These are phyloP conservation scores for Penicillium lagena DNA, from an alignment of 495 filamentous ascomycete species.

Conservation along the genomic window DNA sequence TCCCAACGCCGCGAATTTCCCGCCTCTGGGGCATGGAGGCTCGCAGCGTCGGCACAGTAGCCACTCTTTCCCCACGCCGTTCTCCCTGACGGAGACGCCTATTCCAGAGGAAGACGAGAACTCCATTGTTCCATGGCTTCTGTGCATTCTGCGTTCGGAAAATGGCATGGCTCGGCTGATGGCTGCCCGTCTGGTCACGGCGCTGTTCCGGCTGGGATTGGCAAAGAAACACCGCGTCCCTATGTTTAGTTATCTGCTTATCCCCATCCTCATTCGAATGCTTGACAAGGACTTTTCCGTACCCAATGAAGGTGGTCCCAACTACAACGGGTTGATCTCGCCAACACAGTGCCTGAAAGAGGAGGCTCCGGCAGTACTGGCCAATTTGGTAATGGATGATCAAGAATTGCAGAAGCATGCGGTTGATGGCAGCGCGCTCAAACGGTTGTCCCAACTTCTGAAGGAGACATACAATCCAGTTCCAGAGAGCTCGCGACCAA, in stretches of 20 bases:
- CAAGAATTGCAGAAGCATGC: slow-evolving; percentile 73
- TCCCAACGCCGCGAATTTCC: slow-evolving; percentile 41
- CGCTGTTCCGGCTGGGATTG: slow-evolving; percentile 65
- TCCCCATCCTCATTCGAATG: slow-evolving; percentile 67
- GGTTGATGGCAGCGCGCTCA: slow-evolving; percentile 69
- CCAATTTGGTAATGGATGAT: slow-evolving; percentile 71
- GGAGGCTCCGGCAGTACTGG: slow-evolving; percentile 66
- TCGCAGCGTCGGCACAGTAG: slow-evolving; percentile 34
- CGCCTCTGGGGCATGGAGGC: slow-evolving; percentile 46
- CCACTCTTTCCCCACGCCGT: slow-evolving; percentile 30
- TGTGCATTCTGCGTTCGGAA: slow-evolving; percentile 59
- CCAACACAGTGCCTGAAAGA: slow-evolving; percentile 49
- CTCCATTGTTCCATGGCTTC: slow-evolving; percentile 75
- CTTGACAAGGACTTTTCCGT: slow-evolving; percentile 52
- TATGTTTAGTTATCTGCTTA: slow-evolving; percentile 57
- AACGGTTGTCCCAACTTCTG: slow-evolving; percentile 64
- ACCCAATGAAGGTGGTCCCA: slow-evolving; percentile 30
- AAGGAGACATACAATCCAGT: slow-evolving; percentile 60
- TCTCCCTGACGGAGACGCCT: slow-evolving; percentile 27
- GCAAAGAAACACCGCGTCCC: slow-evolving; percentile 56
- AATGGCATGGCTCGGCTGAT: slow-evolving; percentile 61
- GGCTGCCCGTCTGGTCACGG: slow-evolving; percentile 72
- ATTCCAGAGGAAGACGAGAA: slow-evolving; percentile 64
- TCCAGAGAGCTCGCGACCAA: slow-evolving; percentile 23
- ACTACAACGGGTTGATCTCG: slow-evolving; percentile 33